Evolutionary conservation across 129 eudicot species (phyloP), one percentile per base, ranked within the genome.

Genomic region (Apium graveolens): DNA sequence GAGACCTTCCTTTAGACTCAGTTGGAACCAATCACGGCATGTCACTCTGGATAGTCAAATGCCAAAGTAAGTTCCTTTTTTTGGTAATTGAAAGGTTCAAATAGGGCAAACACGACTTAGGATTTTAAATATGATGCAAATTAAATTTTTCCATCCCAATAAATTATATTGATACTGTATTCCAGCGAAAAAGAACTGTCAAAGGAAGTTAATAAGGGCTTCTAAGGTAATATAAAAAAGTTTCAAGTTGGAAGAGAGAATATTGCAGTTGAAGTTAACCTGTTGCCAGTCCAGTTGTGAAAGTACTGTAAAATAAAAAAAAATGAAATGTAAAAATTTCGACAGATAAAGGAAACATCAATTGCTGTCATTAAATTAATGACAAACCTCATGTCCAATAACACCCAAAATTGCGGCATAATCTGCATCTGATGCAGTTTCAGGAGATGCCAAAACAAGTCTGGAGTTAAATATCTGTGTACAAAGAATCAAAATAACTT

Each of bases 281-380:
- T 90, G 93, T 95, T 95, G 80, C 99, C 99, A 1, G 99, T 95
- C 99, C 99, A 95, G 80, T 95, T 95, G 89, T 95, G 99, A 71
- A 92, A 92, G 74, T 95, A 95, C 99, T 95, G 89, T 87, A 86
- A 75, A 20, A 73, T 24, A 80, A 66, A 78, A 49, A 21, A 31
- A 72, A 82, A 83, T 34, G 8, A 77, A 43, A 21, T n/a, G 43
- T 32, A 51, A 18, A 18, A 69, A 78, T 43, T 10, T n/a, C 17
- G 51, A 44, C 13, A 65, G 21, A 53, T 5, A 11, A 69, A n/a
- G 12, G 24, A 60, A 72, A 41, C 11, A 57, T 78, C 26, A 42
- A 70, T 37, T 21, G 9, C n/a, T 34, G 6, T 5, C 34, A 42
- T 44, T 29, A 0, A 68, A 41, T n/a, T 29, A 38, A 69, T 26